Conservation (phyloP, 495 filamentous ascomycete genomes). For the Geopyxis carbonaria region DNA sequence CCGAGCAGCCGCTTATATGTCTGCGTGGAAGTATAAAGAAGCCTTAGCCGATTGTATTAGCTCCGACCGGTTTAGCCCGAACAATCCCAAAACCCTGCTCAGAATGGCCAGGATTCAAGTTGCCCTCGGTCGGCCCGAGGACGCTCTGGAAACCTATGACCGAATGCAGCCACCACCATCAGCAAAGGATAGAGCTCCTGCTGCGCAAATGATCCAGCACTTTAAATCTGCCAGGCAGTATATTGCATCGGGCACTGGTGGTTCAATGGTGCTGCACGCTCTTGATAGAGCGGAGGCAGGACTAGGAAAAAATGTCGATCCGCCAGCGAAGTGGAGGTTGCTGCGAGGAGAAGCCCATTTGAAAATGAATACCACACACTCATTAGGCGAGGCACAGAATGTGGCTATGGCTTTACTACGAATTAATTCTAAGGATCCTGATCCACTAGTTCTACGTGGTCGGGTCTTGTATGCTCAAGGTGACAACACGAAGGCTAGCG, state of each 20-base stretch:
- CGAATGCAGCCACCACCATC: slow-evolving; percentile 59
- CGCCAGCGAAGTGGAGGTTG: slow-evolving; percentile 82
- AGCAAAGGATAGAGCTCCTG: slow-evolving; percentile 61
- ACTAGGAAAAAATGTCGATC: slow-evolving; percentile 51
- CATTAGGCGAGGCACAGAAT: slow-evolving; percentile 78
- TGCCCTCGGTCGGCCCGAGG: slow-evolving; percentile 62
- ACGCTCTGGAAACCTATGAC: slow-evolving; percentile 63
- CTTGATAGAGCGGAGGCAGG: slow-evolving; percentile 73
- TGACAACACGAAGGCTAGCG: slow-evolving; percentile 87
- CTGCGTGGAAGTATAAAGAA: slow-evolving; percentile 53
- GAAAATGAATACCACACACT: slow-evolving; percentile 79
- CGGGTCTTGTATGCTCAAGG: slow-evolving; percentile 76
- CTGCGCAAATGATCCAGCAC: slow-evolving; percentile 69
- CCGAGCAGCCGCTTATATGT: slow-evolving; percentile 85
- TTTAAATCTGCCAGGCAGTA: slow-evolving; percentile 64
- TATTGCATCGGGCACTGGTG: slow-evolving; percentile 49
- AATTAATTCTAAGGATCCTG: slow-evolving; percentile 75
- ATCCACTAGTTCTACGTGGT: slow-evolving; percentile 79
- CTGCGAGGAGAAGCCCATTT: slow-evolving; percentile 88
- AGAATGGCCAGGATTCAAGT: slow-evolving; percentile 80
- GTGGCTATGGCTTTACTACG: slow-evolving; percentile 74
- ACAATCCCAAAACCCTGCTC: slow-evolving; percentile 71
- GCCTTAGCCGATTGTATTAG: slow-evolving; percentile 72
- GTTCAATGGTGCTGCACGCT: slow-evolving; percentile 82
- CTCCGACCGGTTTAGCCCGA: slow-evolving; percentile 63